Evolutionary conservation across 2,329 filamentous ascomycete species (phyloP).

Genomic region (Fusarium agapanthi): DNA sequence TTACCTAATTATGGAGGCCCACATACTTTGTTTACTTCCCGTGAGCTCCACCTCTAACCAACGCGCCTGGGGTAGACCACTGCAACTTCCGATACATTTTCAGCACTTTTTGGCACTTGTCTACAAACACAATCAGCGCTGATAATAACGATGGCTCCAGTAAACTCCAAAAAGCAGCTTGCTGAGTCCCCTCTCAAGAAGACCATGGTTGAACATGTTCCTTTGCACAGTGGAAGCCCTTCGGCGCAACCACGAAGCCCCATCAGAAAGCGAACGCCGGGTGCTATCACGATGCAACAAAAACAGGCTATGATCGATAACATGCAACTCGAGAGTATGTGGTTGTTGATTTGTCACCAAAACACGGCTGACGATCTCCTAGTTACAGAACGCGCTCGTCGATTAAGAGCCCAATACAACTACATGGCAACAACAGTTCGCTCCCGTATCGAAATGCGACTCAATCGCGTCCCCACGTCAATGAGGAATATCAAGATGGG

Average conservation of each 20-base stretch:
- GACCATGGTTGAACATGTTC: conserved; percentile 36
- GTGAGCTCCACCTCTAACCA: conserved; percentile 32
- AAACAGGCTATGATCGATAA: conserved; percentile 92
- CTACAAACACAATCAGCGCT: conserved; percentile 23
- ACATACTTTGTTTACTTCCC: conserved; percentile 44
- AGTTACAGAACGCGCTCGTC: conserved; percentile 90
- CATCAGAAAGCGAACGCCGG: conserved; percentile 64
- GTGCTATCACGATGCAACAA: conserved; percentile 72
- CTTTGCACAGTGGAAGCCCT: conserved; percentile 42
- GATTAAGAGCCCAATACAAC: conserved; percentile 87
- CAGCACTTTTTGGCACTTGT: conserved; percentile 7
- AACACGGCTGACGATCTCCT: conserved; percentile 28
- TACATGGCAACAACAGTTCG: conserved; percentile 86
- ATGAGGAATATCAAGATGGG: conserved; percentile 84
- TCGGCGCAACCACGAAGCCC: conserved; percentile 63
- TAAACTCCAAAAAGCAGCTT: conserved; percentile 49
- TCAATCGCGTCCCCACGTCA: conserved; percentile 87
- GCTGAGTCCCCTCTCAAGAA: conserved; percentile 24
- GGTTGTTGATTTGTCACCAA: conserved; percentile 5
- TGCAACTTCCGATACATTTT: conserved; percentile 23
- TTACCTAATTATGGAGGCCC: conserved; percentile 39
- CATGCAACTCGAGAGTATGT: conserved; percentile 83
- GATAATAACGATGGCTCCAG: conserved; percentile 55
- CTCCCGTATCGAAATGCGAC: conserved; percentile 87
- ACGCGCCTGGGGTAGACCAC: conserved; percentile 36